phyloP scores from a whole-genome alignment of 1,284 basidiomycete species.

The Melampsora larici-populina region DNA sequence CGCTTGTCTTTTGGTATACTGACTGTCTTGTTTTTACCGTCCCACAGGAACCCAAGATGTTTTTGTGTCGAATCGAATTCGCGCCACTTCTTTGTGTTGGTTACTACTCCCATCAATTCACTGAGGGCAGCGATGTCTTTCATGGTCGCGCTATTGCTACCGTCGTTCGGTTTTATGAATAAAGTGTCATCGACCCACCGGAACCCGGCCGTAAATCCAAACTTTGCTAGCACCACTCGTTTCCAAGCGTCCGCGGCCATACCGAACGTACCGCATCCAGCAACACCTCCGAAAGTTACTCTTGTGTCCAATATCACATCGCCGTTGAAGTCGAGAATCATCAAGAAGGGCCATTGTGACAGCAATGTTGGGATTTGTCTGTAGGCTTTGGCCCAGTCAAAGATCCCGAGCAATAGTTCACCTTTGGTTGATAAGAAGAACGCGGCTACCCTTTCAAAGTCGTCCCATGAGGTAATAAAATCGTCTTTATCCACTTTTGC shows the following conservation, averaged over 20 bases:
- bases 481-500: not conserved
- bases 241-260: slow-evolving; percentile 7
- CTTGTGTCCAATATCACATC: not conserved
- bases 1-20: slow-evolving; percentile 4
- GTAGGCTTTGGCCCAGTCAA: slow-evolving; percentile 17
- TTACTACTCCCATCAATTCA: not conserved
- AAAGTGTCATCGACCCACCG: slow-evolving; percentile 12
- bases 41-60: not conserved
- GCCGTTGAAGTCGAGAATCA: too few species aligned
- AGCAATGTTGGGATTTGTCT: not conserved
- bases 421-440: not conserved
- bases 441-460: too few species aligned
- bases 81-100: not conserved
- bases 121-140: not conserved
- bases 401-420: not conserved
- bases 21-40: not conserved
- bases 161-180: too few species aligned
- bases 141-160: not conserved
- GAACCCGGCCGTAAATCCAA: not conserved
- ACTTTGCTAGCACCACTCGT: not conserved
- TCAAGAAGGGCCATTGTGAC: not conserved
- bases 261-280: slow-evolving; percentile 7
- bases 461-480: not conserved
- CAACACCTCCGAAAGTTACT: not conserved
- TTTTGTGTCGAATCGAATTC: not conserved